phyloP scores from a whole-genome alignment of 2,329 filamentous ascomycete species.

The Colletotrichum magnum region DNA sequence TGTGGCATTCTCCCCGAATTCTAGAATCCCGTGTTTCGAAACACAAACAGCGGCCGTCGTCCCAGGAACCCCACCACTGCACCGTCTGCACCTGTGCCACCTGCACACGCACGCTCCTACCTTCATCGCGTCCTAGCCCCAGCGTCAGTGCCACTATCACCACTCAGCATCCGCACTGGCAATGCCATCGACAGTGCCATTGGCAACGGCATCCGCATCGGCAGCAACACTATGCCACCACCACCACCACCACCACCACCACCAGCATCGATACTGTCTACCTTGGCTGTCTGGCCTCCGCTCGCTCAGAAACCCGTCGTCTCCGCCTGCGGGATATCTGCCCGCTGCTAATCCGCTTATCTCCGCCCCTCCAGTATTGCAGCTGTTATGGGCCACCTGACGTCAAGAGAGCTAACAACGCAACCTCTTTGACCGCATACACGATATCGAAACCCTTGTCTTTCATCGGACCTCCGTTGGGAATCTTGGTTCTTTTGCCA shows the following conservation, averaged over 20 bases:
- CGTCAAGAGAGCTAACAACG: constrained; percentile 20
- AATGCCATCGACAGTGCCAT: not conserved
- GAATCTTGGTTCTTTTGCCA: constrained; percentile 1
- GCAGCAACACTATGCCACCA: constrained; percentile 1
- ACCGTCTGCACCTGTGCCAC: constrained; percentile 30
- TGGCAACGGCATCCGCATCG: constrained; percentile 5
- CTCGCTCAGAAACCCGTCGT: constrained; percentile 1
- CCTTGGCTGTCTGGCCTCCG: not conserved
- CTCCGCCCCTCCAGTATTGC: constrained; percentile 11
- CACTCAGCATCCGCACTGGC: not conserved
- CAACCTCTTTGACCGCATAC: constrained; percentile 19
- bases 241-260: not conserved
- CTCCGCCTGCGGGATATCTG: constrained; percentile 4
- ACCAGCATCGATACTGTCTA: constrained; percentile 4
- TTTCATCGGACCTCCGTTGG: constrained; percentile 40
- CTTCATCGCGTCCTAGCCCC: constrained; percentile 1
- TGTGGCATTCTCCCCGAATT: constrained; percentile 29
- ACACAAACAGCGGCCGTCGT: constrained; percentile 33
- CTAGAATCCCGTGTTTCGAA: constrained; percentile 39
- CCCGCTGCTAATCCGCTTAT: constrained; percentile 14
- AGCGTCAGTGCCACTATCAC: constrained; percentile 9
- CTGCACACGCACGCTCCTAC: constrained; percentile 24
- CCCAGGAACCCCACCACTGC: constrained; percentile 39
- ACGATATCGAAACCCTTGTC: constrained; percentile 35
- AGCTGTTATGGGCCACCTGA: constrained; percentile 30